Evolutionary conservation across 257 asterid genomes (phyloP).

Genomic region (Nicotiana tabacum): DNA sequence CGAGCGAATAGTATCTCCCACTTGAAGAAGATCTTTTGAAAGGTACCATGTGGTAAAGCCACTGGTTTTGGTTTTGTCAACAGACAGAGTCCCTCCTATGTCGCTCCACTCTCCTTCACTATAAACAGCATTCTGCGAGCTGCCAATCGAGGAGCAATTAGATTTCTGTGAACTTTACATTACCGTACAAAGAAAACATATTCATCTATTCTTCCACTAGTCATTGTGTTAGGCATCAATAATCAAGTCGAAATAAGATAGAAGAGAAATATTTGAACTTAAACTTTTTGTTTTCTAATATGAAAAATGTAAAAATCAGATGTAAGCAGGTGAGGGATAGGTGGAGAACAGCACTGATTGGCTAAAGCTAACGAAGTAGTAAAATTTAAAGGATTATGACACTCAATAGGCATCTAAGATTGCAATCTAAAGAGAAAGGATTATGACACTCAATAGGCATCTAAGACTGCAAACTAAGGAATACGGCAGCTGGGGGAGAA

Average conservation of each 20-base stretch:
- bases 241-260: background rate
- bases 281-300: background rate
- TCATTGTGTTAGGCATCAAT: background rate
- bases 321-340: background rate
- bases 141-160: constrained; percentile 25
- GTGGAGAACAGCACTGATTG: background rate
- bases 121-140: constrained; percentile 36
- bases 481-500: background rate
- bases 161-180: background rate
- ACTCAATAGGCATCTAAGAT: background rate
- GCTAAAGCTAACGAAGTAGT: background rate
- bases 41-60: constrained; percentile 48
- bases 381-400: background rate
- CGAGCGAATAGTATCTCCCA: constrained; percentile 57
- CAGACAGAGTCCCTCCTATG: constrained; percentile 27
- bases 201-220: background rate
- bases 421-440: background rate
- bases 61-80: constrained; percentile 27
- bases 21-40: constrained; percentile 49
- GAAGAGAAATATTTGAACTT: background rate
- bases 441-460: background rate
- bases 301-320: background rate
- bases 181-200: background rate
- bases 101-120: constrained; percentile 42
- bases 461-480: background rate